Evolutionary conservation across 805 yeast genomes (phyloP).

Genomic region (Saccharomycopsis selenospora): DNA sequence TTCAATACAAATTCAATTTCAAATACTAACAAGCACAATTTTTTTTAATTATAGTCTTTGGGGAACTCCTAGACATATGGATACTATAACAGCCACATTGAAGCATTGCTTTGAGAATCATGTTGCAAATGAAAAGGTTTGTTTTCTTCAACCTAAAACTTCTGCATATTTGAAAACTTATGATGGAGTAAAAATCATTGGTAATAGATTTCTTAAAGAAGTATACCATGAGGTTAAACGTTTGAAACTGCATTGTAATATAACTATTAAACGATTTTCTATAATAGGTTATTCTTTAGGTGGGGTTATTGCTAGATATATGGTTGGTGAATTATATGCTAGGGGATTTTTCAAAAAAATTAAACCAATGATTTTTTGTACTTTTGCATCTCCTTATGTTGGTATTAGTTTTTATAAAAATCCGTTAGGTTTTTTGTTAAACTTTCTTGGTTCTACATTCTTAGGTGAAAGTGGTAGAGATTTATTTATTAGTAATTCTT

Average conservation of each 20-base stretch:
- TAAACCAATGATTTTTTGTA: conserved; percentile 54
- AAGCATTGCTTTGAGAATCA: conserved; percentile 29
- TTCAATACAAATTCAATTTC: too few relatives aligned
- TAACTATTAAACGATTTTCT: conserved; percentile 50
- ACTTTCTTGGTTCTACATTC: conserved; percentile 46
- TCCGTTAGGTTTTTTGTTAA: conserved; percentile 31
- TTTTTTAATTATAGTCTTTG: conserved; percentile 35
- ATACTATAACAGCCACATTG: conserved; percentile 39
- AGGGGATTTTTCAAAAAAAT: conserved; percentile 48
- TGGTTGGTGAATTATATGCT: conserved; percentile 62
- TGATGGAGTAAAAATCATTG: conserved; percentile 75
- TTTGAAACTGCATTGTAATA: conserved; percentile 28
- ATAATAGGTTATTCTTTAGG: conserved; percentile 87
- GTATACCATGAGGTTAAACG: conserved; percentile 39
- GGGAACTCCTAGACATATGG: conserved; percentile 59
- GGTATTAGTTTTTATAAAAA: conserved; percentile 46
- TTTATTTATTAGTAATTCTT: conserved; percentile 46
- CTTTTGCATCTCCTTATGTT: conserved; percentile 77
- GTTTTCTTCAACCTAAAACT: conserved; percentile 45
- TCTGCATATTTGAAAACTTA: conserved; percentile 71
- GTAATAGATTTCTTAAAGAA: conserved; percentile 64
- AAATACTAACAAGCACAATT: not conserved
- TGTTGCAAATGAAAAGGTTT: conserved; percentile 35
- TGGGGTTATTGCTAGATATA: conserved; percentile 75
- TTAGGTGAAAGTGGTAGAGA: conserved; percentile 70